phyloP scores from a whole-genome alignment of 2,329 filamentous ascomycete species.

The Diaporthe sp. region DNA sequence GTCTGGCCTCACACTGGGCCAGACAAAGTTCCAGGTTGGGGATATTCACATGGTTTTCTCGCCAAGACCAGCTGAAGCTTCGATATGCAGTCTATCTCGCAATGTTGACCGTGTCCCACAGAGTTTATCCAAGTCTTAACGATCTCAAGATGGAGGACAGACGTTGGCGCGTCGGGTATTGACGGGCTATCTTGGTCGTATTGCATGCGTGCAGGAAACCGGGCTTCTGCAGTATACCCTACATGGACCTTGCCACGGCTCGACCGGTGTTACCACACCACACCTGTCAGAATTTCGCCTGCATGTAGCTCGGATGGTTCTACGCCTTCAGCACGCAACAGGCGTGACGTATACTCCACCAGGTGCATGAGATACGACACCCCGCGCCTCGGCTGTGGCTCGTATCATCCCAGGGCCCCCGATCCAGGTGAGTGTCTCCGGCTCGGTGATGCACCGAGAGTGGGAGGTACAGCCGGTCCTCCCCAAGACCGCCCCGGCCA shows the following conservation, averaged over 20 bases:
- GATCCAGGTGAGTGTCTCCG: not conserved
- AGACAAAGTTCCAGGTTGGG: not conserved
- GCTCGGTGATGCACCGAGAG: not conserved
- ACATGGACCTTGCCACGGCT: not conserved
- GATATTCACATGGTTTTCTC: not conserved
- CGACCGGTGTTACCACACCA: not conserved
- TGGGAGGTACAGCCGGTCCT: not conserved
- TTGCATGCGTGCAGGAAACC: slow-evolving; percentile 10
- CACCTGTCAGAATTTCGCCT: not conserved
- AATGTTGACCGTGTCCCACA: not conserved
- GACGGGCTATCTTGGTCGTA: not conserved
- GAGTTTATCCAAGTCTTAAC: not conserved
- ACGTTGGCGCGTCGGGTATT: not conserved
- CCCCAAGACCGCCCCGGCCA: not conserved
- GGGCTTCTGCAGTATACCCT: not conserved
- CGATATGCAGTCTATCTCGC: not conserved
- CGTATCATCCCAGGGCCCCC: not conserved
- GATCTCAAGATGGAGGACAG: not conserved
- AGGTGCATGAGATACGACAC: not conserved
- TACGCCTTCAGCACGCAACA: not conserved
- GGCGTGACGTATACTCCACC: not conserved
- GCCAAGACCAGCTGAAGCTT: not conserved
- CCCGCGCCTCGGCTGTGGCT: not conserved
- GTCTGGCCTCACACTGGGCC: not conserved
- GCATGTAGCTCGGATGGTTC: not conserved